A percentile compares a stretch with the other conserved stretches of the same genome.
phyloP scores from a whole-genome alignment of 352 stramenopile genomes.

The Phytophthora agathidicida region DNA sequence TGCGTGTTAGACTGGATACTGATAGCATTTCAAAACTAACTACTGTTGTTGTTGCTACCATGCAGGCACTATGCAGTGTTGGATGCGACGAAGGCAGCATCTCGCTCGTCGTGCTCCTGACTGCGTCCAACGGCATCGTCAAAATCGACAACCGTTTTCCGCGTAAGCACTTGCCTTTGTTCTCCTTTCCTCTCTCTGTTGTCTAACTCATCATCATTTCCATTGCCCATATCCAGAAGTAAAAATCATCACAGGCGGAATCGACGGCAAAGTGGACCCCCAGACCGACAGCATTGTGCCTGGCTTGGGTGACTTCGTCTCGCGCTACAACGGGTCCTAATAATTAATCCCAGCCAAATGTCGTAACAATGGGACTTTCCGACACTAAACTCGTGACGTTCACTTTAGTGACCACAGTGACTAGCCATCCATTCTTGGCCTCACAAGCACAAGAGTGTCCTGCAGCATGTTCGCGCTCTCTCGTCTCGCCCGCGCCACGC shows the following conservation, averaged over 20 bases:
- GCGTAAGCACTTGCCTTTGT: constrained; percentile 26
- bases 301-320: constrained; percentile 52
- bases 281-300: constrained; percentile 30
- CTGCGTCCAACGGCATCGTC: constrained; percentile 34
- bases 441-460: constrained; percentile 2
- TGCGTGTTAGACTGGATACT: constrained; percentile 5
- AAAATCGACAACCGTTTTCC: constrained; percentile 42
- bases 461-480: constrained; percentile 50
- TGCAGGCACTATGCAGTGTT: constrained; percentile 33
- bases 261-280: constrained; percentile 36
- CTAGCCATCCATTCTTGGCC: constrained; percentile 21
- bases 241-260: constrained; percentile 42
- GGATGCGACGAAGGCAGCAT: constrained; percentile 41
- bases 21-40: background rate
- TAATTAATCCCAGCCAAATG: background rate
- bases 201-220: background rate
- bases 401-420: constrained; percentile 27
- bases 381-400: constrained; percentile 10
- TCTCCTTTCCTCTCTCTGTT: no score
- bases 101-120: constrained; percentile 47
- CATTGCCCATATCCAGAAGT: constrained; percentile 24
- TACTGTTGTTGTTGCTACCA: constrained; percentile 1
- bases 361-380: constrained; percentile 2
- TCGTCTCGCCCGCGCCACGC: constrained; percentile 35
- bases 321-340: constrained; percentile 43